Evolutionary conservation across 768 basidiomycete genomes (phyloP).

Genomic region (Neoboletus subvelutipes): DNA sequence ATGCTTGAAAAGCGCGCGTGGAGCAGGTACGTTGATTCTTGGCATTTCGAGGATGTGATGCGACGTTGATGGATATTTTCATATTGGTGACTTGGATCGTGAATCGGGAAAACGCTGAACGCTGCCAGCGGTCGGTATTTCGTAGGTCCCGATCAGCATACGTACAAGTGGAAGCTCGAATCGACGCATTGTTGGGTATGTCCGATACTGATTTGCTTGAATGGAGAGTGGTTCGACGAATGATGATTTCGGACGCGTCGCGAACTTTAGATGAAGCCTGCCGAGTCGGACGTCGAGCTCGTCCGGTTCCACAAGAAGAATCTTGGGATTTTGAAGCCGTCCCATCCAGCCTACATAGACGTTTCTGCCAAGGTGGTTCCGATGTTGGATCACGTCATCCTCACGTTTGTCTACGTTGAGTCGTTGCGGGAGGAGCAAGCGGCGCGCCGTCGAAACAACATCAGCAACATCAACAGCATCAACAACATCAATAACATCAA

Average conservation of each 20-base stretch:
- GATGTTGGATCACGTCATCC: conserved; percentile 28
- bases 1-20: conserved; percentile 19
- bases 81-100: not conserved
- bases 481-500: not conserved
- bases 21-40: conserved; percentile 14
- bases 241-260: not conserved
- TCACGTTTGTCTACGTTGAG: conserved; percentile 28
- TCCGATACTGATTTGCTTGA: not conserved
- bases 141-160: conserved; percentile 28
- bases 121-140: conserved; percentile 33
- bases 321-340: conserved; percentile 15
- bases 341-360: conserved; percentile 25
- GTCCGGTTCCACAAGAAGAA: conserved; percentile 28
- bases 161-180: conserved; percentile 35
- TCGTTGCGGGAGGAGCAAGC: conserved; percentile 13
- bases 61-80: conserved; percentile 1
- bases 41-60: not conserved
- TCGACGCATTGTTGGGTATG: conserved; percentile 27
- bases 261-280: conserved; percentile 21
- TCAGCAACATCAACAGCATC: not conserved
- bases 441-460: not conserved
- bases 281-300: conserved; percentile 13
- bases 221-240: not conserved
- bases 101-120: not conserved
- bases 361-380: conserved; percentile 14